These are phyloP conservation scores for Aspergillus eucalypticola DNA, from an alignment of 2,329 filamentous ascomycete species.

Conservation along the genomic window DNA sequence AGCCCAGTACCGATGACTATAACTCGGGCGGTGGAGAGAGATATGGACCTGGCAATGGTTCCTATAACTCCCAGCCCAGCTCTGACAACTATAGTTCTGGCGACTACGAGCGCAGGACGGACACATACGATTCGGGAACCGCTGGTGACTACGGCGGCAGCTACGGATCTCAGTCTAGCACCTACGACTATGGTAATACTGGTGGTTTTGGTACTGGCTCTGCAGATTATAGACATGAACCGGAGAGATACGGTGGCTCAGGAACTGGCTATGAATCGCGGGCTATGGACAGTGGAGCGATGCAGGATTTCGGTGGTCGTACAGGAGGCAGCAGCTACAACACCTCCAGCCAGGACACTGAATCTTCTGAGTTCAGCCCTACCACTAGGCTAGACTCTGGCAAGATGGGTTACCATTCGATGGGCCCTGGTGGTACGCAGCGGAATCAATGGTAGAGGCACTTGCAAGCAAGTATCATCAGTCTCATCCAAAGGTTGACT, in stretches of 20 bases:
- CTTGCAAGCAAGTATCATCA: background rate
- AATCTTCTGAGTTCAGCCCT: constrained; percentile 9
- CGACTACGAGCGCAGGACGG: constrained; percentile 38
- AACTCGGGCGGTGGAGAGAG: constrained; percentile 11
- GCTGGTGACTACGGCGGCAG: background rate
- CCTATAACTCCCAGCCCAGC: constrained; percentile 27
- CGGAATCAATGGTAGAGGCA: constrained; percentile 14
- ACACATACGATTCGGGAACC: constrained; percentile 8
- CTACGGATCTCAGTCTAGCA: constrained; percentile 6
- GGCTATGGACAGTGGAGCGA: background rate
- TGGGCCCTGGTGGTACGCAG: constrained; percentile 16
- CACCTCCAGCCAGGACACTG: constrained; percentile 2
- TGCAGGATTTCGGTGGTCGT: constrained; percentile 10
- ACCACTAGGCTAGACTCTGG: constrained; percentile 14
- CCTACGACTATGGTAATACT: background rate
- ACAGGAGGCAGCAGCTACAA: constrained; percentile 19
- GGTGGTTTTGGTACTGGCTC: background rate
- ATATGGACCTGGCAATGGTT: constrained; percentile 50
- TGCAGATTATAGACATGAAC: background rate
- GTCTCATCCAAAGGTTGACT: background rate
- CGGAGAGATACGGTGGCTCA: background rate
- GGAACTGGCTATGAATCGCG: background rate
- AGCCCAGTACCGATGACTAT: constrained; percentile 13
- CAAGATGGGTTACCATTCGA: constrained; percentile 3
- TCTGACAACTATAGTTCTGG: constrained; percentile 24